A percentile compares a stretch with the other conserved stretches of the same genome.
These are phyloP conservation scores for Pluteus cervinus DNA, from an alignment of 768 basidiomycete species.

Conservation along the genomic window DNA sequence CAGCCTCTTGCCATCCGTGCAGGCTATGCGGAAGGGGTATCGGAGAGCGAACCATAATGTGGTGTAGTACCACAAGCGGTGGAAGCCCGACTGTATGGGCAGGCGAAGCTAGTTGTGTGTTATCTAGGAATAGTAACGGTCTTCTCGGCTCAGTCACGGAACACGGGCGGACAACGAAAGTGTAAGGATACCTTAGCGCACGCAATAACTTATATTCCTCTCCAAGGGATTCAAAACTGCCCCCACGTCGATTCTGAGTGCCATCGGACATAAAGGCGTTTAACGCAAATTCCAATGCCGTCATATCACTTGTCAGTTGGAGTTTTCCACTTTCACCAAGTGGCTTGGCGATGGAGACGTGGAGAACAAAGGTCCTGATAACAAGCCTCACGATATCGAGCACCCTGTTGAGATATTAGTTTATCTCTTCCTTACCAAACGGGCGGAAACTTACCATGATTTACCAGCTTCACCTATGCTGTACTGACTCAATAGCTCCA, in stretches of 20 bases:
- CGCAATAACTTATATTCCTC: slow-evolving; percentile 84
- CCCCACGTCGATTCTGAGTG: slow-evolving; percentile 51
- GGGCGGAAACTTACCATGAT: slow-evolving; percentile 56
- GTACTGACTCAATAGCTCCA: slow-evolving; percentile 69
- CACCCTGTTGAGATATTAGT: slow-evolving; percentile 35
- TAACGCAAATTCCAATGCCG: slow-evolving; percentile 89
- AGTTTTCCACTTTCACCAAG: slow-evolving; percentile 91
- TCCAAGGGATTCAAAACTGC: slow-evolving; percentile 69
- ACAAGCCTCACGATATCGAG: slow-evolving; percentile 68
- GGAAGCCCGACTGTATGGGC: slow-evolving; percentile 73
- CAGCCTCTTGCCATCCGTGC: slow-evolving; percentile 92
- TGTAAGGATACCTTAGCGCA: slow-evolving; percentile 66
- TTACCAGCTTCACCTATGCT: slow-evolving; percentile 63
- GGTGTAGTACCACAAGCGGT: slow-evolving; percentile 83
- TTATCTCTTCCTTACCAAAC: not conserved
- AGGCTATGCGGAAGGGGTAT: slow-evolving; percentile 81
- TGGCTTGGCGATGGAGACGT: slow-evolving; percentile 89
- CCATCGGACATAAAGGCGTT: slow-evolving; percentile 69
- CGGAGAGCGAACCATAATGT: slow-evolving; percentile 86
- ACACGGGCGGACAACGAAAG: not conserved
- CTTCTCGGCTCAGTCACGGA: slow-evolving; percentile 30
- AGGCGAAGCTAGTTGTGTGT: slow-evolving; percentile 56
- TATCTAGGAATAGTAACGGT: slow-evolving; percentile 87
- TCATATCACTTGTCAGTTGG: slow-evolving; percentile 94
- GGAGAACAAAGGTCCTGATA: slow-evolving; percentile 83